Percentiles rank a stretch among this genome's conserved stretches.
These are phyloP conservation scores for Vigna nakashimae DNA, from an alignment of 306 rosid genomes.

Conservation along the genomic window DNA sequence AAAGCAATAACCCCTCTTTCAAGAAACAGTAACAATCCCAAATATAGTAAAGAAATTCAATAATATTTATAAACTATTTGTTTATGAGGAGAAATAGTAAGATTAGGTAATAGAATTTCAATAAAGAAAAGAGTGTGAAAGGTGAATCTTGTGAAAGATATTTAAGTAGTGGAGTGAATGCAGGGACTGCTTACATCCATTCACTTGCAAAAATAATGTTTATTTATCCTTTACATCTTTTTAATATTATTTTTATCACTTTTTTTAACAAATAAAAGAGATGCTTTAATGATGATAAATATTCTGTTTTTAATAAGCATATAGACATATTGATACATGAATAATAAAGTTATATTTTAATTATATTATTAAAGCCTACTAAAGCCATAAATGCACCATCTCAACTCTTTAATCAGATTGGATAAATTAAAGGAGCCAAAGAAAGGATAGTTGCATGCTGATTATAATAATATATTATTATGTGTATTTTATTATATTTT, in stretches of 20 bases:
- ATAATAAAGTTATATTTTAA: not conserved
- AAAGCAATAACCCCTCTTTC: not conserved
- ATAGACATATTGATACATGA: not conserved
- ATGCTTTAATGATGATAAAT: not conserved
- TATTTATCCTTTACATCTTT: not conserved
- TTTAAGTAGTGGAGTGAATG: conserved; percentile 11
- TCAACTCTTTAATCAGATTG: not conserved
- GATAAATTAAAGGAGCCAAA: conserved; percentile 13
- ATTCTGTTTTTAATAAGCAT: not conserved
- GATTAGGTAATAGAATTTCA: not conserved
- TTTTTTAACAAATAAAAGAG: not conserved
- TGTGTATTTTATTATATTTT: not conserved
- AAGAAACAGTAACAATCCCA: not conserved
- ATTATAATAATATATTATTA: not conserved
- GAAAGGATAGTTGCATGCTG: conserved; percentile 4
- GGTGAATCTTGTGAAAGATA: conserved; percentile 26
- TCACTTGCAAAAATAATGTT: conserved; percentile 21
- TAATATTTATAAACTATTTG: not conserved
- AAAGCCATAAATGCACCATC: conserved; percentile 4
- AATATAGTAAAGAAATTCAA: not conserved
- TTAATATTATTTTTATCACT: not conserved
- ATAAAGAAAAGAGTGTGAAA: not conserved
- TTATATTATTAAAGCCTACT: not conserved
- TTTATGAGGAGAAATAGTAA: not conserved
- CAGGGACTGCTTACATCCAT: not conserved